Evolutionary conservation across 768 basidiomycete genomes (phyloP).

Genomic region (Artomyces pyxidatus): DNA sequence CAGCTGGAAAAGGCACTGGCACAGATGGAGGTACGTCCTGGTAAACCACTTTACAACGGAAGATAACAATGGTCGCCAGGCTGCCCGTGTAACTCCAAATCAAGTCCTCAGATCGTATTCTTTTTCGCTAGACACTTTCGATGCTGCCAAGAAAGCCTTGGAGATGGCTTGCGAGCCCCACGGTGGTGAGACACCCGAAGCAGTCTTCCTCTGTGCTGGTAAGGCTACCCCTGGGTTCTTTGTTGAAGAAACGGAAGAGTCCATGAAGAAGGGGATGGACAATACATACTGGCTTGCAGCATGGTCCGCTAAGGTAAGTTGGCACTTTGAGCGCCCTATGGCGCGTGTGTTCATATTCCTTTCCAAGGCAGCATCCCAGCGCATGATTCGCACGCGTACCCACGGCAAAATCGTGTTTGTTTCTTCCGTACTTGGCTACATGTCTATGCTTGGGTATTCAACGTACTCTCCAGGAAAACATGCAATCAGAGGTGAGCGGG

Average conservation of each 20-base stretch:
- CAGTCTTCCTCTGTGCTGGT: conserved; percentile 77
- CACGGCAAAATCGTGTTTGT: conserved; percentile 72
- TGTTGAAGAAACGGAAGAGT: conserved; percentile 55
- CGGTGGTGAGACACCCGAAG: conserved; percentile 59
- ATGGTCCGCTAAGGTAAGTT: conserved; percentile 43
- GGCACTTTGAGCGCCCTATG: neutral
- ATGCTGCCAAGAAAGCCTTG: conserved; percentile 52
- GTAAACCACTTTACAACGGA: neutral
- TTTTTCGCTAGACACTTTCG: conserved; percentile 47
- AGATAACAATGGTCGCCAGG: conserved; percentile 31
- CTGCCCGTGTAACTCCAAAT: conserved; percentile 39
- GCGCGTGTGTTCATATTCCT: neutral
- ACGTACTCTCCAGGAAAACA: conserved; percentile 81
- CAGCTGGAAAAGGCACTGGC: conserved; percentile 53
- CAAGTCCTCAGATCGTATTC: conserved; percentile 66
- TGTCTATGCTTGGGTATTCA: conserved; percentile 71
- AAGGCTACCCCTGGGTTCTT: conserved; percentile 63
- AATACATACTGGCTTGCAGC: conserved; percentile 49
- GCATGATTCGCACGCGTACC: conserved; percentile 47
- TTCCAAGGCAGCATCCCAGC: conserved; percentile 54
- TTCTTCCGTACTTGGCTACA: conserved; percentile 65
- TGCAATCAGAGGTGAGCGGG: conserved; percentile 63
- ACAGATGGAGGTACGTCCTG: conserved; percentile 51
- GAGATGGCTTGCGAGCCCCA: conserved; percentile 47
- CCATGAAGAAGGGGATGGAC: conserved; percentile 51